Base-by-base conservation (phyloP, 495 filamentous ascomycete species). In the Glarea lozoyensis region DNA sequence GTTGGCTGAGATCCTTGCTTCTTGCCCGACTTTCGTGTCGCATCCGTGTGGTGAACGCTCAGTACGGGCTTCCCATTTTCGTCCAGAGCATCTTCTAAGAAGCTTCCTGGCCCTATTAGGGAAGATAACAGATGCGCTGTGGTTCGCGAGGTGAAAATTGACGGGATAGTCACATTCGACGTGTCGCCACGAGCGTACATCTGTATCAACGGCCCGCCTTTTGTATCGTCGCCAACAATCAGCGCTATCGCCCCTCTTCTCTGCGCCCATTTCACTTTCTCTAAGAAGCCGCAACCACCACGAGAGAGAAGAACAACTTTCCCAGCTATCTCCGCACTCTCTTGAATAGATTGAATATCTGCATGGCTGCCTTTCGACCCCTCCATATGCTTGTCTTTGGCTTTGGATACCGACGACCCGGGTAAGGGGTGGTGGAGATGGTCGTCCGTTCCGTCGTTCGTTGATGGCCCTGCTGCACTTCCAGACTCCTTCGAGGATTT, bases 121-220 rank as follows among this genome's bases (percentile, higher is more conserved):
- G 90, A 89, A 1, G 92, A 94, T 4, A 99, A 71, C 13, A 99
- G 69, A 57, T 95, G 88, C 2, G 93, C 92, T 6, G 89, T 97
- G 4, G 87, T 99, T 52, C 88, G 75, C 1, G 92, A 94, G 0
- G 92, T 97, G 59, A 99, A 99, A 10, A 97, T 65, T 1, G 93
- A 83, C 3, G 92, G 88, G 37, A 97, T 96, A 2, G 87, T 84
- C 47, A 97, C 74, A 53, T 98, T 95, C 22, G 86, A 93, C 2
- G 88, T 95, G 60, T 96, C 88, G 18, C 90, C 92, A 37, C 81
- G 72, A 7, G 92, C 93, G 61, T 94, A 97, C 92, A 99, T 99
- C 43, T 89, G 92, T 29, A 99, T 81, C 45, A 99, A 60, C n/a
- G 72, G 65, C 10, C 87, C 90, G 25, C 89, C 86, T 42, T 82